Conservation (phyloP, 441 rosid genomes). For the Metrosideros polymorpha region DNA sequence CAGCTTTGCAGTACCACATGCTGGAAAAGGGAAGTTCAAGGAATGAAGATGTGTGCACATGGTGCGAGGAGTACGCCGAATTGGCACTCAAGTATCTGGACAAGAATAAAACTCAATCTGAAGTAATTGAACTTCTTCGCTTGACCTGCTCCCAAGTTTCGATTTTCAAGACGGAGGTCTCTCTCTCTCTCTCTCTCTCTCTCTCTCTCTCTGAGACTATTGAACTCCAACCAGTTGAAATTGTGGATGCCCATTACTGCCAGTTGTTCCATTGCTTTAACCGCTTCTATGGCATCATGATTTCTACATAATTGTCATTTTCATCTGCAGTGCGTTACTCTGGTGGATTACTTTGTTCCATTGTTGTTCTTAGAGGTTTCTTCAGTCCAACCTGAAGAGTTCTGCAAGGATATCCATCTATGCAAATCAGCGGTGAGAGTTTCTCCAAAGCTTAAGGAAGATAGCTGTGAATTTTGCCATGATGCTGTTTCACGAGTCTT, state of each 20-base stretch:
- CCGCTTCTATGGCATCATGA: neutral
- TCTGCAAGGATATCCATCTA: neutral
- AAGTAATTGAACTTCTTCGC: constrained; percentile 4
- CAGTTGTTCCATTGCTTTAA: neutral
- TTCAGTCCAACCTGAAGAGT: constrained; percentile 2
- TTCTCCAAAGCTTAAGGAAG: neutral
- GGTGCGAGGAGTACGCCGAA: neutral
- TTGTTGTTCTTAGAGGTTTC: constrained; percentile 3
- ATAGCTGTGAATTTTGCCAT: neutral
- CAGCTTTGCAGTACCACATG: neutral
- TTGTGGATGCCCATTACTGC: neutral
- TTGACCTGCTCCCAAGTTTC: constrained; percentile 5
- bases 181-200: neutral
- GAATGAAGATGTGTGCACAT: neutral
- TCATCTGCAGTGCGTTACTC: neutral
- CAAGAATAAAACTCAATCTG: constrained; percentile 4
- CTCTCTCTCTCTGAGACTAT: neutral
- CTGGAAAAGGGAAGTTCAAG: neutral
- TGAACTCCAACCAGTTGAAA: too few relatives aligned
- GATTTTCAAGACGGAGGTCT: neutral
- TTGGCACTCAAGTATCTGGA: neutral
- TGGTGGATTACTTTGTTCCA: constrained; percentile 5
- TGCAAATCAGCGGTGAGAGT: neutral
- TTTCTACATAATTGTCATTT: neutral
- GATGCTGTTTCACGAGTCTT: neutral